Base-by-base conservation (phyloP, 2,329 filamentous ascomycete genomes). In the Periconia macrospinosa region DNA sequence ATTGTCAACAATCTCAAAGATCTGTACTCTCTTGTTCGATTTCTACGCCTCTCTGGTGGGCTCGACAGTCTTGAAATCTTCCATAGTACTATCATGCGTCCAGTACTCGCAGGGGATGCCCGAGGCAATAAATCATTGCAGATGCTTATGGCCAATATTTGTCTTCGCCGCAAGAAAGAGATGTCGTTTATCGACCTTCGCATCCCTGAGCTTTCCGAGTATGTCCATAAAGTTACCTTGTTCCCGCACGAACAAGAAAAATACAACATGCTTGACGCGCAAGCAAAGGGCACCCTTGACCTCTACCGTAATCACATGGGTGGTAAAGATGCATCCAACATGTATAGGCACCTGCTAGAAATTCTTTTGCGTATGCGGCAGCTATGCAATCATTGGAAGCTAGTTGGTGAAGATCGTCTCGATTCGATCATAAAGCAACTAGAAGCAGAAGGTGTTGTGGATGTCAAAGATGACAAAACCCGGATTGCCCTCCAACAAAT, bases 171-270 rank as follows among this genome's bases (percentile, higher is more conserved):
- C 37, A 88, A 86, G 72, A 96, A 96, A 70, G 87, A 93, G 52
- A 96, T 96, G 91, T 82, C 82, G 6, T 96, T 95, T 66, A 83
- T 96, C 49, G 90, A 96, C 60, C 78, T 96, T 18, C 88, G 86
- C 57, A 79, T 96, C 9, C 91, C 92, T 0, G 79, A 86, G 14
- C 86, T 95, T 65, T 87, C 86, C 1, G 91, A 93, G 67, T 92
- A 88, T 60, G 79, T 94, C 6, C 87, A 94, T 63, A 84, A 84
- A 9, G 85, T 96, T 60, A 80, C 86, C 9, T 91, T 96, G 64
- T 82, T 86, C 42, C 74, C 83, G 0, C 86, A 92, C 35, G 92
- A 96, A 70, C 81, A 86, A 60, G 83, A 86, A 62, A 90, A 89
- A 74, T 96, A 96, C 67, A 84, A 91, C 40, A 86, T 86, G 35